Percentiles rank a stretch among this genome's conserved stretches.
These are phyloP conservation scores for Alternaria hordeiaustralica DNA, from an alignment of 2,329 filamentous ascomycete genomes.

Conservation along the genomic window DNA sequence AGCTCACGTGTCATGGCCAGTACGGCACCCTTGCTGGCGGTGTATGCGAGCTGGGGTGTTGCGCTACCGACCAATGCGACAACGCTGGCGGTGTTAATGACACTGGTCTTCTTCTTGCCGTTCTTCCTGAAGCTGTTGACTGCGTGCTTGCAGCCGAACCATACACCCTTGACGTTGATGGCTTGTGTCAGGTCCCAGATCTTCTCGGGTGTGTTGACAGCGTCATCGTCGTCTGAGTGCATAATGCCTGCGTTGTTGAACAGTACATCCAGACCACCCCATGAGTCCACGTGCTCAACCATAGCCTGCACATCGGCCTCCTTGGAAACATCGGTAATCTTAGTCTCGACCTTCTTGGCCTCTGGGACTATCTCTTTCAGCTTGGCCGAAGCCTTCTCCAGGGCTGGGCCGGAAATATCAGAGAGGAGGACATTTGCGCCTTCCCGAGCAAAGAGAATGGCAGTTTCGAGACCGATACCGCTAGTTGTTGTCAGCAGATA, in stretches of 20 bases:
- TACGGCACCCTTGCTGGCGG: slow-evolving; percentile 91
- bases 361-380: slow-evolving; percentile 74
- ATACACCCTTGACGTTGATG: slow-evolving; percentile 98
- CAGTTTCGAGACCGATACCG: slow-evolving; percentile 91
- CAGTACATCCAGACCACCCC: slow-evolving; percentile 88
- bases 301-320: slow-evolving; percentile 78
- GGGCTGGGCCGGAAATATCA: slow-evolving; percentile 79
- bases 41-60: slow-evolving; percentile 90
- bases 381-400: slow-evolving; percentile 78
- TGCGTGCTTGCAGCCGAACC: slow-evolving; percentile 93
- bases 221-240: slow-evolving; percentile 73
- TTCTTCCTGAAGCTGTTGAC: slow-evolving; percentile 80
- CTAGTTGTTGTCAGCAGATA: slow-evolving; percentile 54
- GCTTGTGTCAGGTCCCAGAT: slow-evolving; percentile 94
- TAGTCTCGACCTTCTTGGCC: slow-evolving; percentile 65
- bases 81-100: slow-evolving; percentile 92
- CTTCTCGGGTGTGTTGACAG: slow-evolving; percentile 81
- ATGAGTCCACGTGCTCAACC: slow-evolving; percentile 76
- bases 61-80: slow-evolving; percentile 87
- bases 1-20: slow-evolving; percentile 88
- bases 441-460: slow-evolving; percentile 87
- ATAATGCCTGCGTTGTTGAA: slow-evolving; percentile 99
- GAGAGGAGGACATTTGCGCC: slow-evolving; percentile 85
- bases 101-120: slow-evolving; percentile 77
- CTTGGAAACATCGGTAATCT: slow-evolving; percentile 81